phyloP scores from a whole-genome alignment of 2,329 filamentous ascomycete species.

The Beauveria sp. region DNA sequence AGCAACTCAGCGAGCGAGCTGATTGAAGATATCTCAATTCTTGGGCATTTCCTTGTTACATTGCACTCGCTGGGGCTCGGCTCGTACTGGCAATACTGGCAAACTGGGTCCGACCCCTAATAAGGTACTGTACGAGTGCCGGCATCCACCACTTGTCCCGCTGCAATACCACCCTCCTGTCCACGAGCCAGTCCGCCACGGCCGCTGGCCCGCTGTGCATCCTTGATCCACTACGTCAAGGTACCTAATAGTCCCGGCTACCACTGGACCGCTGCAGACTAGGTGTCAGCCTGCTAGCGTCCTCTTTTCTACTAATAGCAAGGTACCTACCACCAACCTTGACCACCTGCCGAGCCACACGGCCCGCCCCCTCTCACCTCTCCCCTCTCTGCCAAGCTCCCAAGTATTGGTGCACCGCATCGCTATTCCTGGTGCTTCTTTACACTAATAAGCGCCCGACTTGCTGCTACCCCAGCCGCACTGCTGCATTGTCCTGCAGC shows the following conservation, averaged over 20 bases:
- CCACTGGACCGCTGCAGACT: too few species aligned
- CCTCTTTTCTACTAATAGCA: too few species aligned
- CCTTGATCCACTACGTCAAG: too few species aligned
- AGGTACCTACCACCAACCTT: too few species aligned
- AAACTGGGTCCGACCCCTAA: not conserved
- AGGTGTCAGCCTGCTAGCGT: too few species aligned
- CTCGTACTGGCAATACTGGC: not conserved
- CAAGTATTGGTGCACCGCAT: conserved; percentile 8
- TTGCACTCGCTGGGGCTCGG: not conserved
- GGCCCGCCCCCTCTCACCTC: conserved; percentile 4
- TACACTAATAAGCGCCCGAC: conserved; percentile 8
- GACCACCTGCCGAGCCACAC: not conserved
- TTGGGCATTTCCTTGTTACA: not conserved
- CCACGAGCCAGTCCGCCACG: not conserved
- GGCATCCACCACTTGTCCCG: not conserved
- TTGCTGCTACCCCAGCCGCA: conserved; percentile 11
- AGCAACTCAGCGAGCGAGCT: not conserved
- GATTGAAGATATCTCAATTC: not conserved
- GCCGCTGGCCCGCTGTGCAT: not conserved
- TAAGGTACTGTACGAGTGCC: not conserved
- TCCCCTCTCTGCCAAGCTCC: conserved; percentile 1
- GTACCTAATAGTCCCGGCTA: too few species aligned
- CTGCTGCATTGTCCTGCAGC: conserved; percentile 7
- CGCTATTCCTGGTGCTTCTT: conserved; percentile 2
- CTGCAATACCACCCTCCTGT: not conserved